Conservation (phyloP, 176 grass and related monocot species). For the Juncus effusus region DNA sequence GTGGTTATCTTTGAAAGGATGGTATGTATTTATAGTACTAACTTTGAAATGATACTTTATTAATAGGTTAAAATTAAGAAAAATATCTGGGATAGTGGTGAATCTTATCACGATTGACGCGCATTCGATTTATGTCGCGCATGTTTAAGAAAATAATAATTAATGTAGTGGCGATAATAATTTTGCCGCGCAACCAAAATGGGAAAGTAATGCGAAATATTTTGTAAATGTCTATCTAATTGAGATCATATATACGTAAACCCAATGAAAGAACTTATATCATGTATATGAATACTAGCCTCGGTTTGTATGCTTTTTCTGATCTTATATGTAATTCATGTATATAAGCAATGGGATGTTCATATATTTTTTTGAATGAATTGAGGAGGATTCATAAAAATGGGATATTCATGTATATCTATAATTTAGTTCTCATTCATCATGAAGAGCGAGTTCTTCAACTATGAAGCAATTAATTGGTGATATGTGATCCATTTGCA, state of each 20-base stretch:
- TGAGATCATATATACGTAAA: neutral
- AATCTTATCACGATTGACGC: slow-evolving; percentile 17
- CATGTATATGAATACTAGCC: neutral
- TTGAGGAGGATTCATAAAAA: too few species aligned
- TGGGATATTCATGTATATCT: too few species aligned
- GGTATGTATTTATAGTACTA: slow-evolving; percentile 22
- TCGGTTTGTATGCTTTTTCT: too few species aligned
- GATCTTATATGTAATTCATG: too few species aligned
- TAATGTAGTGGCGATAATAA: slow-evolving; percentile 14
- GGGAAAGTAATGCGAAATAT: neutral
- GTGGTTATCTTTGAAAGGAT: slow-evolving; percentile 11
- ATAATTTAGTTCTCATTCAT: too few species aligned
- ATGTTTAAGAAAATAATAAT: slow-evolving; percentile 20
- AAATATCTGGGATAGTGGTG: slow-evolving; percentile 20
- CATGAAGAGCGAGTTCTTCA: too few species aligned
- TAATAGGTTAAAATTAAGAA: slow-evolving; percentile 23
- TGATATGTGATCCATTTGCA: too few species aligned
- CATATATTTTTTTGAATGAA: too few species aligned
- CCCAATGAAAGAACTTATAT: too few species aligned
- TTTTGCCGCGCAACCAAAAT: slow-evolving; percentile 6
- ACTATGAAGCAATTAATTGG: too few species aligned
- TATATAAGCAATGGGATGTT: too few species aligned
- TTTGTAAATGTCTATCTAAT: neutral
- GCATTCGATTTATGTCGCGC: slow-evolving; percentile 19
- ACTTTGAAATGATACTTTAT: slow-evolving; percentile 6